Evolutionary conservation across 192 early-diverging fungal genomes (phyloP).

Genomic region (Umbelopsis sp.): DNA sequence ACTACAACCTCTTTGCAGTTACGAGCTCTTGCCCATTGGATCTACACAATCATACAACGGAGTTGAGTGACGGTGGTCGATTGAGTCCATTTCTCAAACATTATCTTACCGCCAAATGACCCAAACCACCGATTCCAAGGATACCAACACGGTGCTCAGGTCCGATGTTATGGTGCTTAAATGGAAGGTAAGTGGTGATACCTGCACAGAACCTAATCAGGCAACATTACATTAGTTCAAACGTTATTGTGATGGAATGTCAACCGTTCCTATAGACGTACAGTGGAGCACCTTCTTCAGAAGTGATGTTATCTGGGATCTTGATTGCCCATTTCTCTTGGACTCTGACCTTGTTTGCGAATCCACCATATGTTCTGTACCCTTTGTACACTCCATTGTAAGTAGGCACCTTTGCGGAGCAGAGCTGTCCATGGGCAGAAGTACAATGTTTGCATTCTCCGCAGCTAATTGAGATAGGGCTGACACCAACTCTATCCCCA

Average conservation of each 20-base stretch:
- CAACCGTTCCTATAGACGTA: conserved; percentile 14
- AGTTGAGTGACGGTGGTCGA: not conserved
- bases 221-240: not conserved
- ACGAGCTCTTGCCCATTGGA: conserved; percentile 62
- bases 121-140: conserved; percentile 69
- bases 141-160: conserved; percentile 54
- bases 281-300: conserved; percentile 67
- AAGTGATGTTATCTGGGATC: conserved; percentile 53
- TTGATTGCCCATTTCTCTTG: conserved; percentile 63
- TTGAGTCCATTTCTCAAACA: not conserved
- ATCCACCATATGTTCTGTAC: conserved; percentile 56
- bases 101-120: conserved; percentile 54
- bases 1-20: conserved; percentile 50
- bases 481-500: conserved; percentile 53
- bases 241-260: not conserved
- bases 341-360: conserved; percentile 60
- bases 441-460: conserved; percentile 39
- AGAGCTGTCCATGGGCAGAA: conserved; percentile 32
- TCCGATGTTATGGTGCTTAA: conserved; percentile 48
- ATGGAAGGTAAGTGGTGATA: conserved; percentile 63
- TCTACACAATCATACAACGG: not conserved
- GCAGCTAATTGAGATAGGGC: conserved; percentile 33
- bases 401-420: conserved; percentile 46
- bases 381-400: conserved; percentile 61
- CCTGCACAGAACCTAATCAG: conserved; percentile 70